Percentiles rank a stretch among this genome's conserved stretches.
These are phyloP conservation scores for Ceratocystiopsis brevicomis DNA, from an alignment of 2,329 filamentous ascomycete genomes.

Conservation along the genomic window DNA sequence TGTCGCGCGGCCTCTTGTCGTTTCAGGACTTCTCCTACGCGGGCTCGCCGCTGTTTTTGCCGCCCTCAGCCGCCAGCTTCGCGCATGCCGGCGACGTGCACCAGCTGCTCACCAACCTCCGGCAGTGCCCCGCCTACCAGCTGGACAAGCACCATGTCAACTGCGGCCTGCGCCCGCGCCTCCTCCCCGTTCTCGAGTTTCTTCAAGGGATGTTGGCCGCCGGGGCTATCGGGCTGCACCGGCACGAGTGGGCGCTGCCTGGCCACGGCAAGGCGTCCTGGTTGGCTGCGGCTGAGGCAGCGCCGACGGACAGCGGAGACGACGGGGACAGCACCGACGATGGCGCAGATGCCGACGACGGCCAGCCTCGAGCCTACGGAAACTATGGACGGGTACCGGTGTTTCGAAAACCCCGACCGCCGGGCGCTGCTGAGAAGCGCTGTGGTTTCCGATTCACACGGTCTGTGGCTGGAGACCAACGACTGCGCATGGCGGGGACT, in stretches of 20 bases:
- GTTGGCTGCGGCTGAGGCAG: conserved; percentile 8
- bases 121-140: conserved; percentile 53
- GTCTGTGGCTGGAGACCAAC: conserved; percentile 28
- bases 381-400: neutral
- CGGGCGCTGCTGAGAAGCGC: neutral
- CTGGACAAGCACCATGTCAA: conserved; percentile 55
- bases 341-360: neutral
- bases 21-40: conserved; percentile 34
- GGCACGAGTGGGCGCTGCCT: conserved; percentile 27
- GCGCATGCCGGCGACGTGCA: conserved; percentile 33
- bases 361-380: conserved; percentile 3
- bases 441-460: conserved; percentile 30
- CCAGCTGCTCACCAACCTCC: conserved; percentile 37
- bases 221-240: conserved; percentile 23
- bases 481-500: conserved; percentile 28
- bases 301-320: conserved; percentile 3
- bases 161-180: conserved; percentile 47
- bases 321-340: conserved; percentile 8
- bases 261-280: conserved; percentile 8
- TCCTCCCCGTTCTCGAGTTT: conserved; percentile 47
- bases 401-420: conserved; percentile 2
- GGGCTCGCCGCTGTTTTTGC: conserved; percentile 9
- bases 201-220: conserved; percentile 37
- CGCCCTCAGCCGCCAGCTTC: neutral
- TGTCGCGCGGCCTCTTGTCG: conserved; percentile 38